Conservation (phyloP, 257 asterid species). For the Capsicum rhomboideum region DNA sequence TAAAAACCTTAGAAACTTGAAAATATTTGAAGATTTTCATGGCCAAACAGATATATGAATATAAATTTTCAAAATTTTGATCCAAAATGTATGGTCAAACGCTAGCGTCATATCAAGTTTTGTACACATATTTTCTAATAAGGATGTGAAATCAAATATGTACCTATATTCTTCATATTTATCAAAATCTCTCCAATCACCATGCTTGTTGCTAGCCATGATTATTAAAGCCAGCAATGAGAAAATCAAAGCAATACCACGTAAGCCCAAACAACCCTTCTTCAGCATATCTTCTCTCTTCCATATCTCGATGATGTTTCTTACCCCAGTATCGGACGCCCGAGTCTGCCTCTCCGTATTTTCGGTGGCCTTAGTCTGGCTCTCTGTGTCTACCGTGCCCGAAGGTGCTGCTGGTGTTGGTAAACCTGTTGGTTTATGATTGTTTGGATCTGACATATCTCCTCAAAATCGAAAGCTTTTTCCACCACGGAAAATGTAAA, state of each 20-base stretch:
- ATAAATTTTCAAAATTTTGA: neutral
- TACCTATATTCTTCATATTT: constrained; percentile 68
- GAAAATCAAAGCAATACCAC: constrained; percentile 37
- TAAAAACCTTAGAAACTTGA: neutral
- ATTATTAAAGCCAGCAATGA: constrained; percentile 63
- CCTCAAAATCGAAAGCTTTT: neutral
- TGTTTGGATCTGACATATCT: constrained; percentile 33
- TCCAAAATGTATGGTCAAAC: neutral
- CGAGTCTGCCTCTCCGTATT: constrained; percentile 14
- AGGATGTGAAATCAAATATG: neutral
- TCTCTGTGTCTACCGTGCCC: constrained; percentile 2
- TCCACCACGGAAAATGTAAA: neutral
- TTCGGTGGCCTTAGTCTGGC: neutral
- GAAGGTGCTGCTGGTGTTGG: constrained; percentile 18
- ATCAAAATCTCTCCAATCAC: constrained; percentile 58
- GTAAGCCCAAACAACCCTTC: constrained; percentile 34
- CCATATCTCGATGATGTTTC: constrained; percentile 34
- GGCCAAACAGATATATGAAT: neutral
- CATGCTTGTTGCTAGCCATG: constrained; percentile 65
- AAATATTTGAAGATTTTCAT: neutral
- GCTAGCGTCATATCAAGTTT: neutral
- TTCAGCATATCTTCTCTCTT: constrained; percentile 46
- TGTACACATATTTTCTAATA: too few species aligned
- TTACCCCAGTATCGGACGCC: constrained; percentile 18
- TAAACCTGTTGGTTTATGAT: neutral